Percentiles rank a stretch among this genome's conserved stretches.
phyloP scores from a whole-genome alignment of 306 rosid species.

The Acacia melanoxylon region DNA sequence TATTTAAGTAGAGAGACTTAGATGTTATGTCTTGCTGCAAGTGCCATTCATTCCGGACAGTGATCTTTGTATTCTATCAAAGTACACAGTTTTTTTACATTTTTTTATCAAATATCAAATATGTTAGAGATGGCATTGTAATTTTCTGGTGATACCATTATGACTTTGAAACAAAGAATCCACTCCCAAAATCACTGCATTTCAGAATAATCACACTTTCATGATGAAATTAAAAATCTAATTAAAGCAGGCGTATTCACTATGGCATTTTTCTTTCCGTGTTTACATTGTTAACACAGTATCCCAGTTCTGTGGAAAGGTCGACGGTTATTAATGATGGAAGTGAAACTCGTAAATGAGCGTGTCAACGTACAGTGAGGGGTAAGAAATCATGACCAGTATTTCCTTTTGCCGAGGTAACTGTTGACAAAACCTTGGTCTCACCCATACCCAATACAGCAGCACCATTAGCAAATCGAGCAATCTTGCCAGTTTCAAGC shows the following conservation, averaged over 20 bases:
- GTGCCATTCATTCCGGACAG: not conserved
- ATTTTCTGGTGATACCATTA: not conserved
- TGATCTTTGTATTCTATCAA: not conserved
- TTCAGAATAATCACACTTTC: not conserved
- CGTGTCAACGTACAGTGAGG: conserved; percentile 63
- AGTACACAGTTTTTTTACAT: not conserved
- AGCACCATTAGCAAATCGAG: conserved; percentile 88
- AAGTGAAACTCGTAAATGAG: not conserved
- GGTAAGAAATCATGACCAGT: conserved; percentile 80
- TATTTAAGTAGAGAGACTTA: not conserved
- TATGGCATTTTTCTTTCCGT: not conserved
- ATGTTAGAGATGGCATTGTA: not conserved
- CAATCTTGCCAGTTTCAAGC: conserved; percentile 78
- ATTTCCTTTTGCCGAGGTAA: conserved; percentile 63
- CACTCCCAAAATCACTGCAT: not conserved
- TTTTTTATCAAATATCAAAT: not conserved
- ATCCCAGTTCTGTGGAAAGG: not conserved
- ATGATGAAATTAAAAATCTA: not conserved
- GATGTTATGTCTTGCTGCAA: not conserved
- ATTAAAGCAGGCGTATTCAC: not conserved
- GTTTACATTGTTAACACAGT: not conserved
- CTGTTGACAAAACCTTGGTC: conserved; percentile 77
- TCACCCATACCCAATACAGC: conserved; percentile 72
- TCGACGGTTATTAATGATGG: not conserved
- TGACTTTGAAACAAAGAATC: not conserved